Percentiles rank a stretch among this genome's conserved stretches.
Evolutionary conservation across 257 asterid genomes (phyloP).

Genomic region (Scutellaria baicalensis): DNA sequence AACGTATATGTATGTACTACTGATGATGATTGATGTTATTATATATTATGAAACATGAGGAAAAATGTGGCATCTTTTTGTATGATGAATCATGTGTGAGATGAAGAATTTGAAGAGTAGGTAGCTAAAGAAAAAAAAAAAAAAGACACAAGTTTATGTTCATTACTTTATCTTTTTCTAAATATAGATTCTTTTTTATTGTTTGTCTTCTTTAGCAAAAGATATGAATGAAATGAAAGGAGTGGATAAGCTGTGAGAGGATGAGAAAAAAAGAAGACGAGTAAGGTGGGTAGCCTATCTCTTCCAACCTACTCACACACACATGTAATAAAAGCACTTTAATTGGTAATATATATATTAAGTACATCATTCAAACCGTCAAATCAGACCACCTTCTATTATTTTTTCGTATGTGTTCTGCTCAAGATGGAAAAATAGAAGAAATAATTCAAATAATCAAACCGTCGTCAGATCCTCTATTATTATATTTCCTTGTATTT

Average conservation of each 20-base stretch:
- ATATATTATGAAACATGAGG: background rate
- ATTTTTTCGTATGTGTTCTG: too few relatives aligned
- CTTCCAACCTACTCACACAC: conserved; percentile 8
- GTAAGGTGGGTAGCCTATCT: conserved; percentile 37
- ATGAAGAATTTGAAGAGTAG: conserved; percentile 21
- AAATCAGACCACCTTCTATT: too few relatives aligned
- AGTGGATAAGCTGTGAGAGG: conserved; percentile 66
- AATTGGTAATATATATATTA: too few relatives aligned
- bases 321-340: background rate
- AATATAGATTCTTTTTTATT: conserved; percentile 26
- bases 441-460: too few relatives aligned
- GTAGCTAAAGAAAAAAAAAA: background rate
- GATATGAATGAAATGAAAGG: conserved; percentile 18
- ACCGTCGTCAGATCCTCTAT: too few relatives aligned
- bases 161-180: conserved; percentile 26
- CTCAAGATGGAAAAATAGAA: too few relatives aligned
- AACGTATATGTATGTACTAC: too few relatives aligned
- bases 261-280: conserved; percentile 44
- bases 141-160: conserved; percentile 20
- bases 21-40: too few relatives aligned
- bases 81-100: conserved; percentile 31
- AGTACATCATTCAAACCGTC: too few relatives aligned
- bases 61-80: conserved; percentile 6
- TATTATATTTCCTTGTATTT: too few relatives aligned
- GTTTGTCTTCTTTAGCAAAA: conserved; percentile 28